phyloP scores from a whole-genome alignment of 768 basidiomycete genomes.

The Mycena vitilis region DNA sequence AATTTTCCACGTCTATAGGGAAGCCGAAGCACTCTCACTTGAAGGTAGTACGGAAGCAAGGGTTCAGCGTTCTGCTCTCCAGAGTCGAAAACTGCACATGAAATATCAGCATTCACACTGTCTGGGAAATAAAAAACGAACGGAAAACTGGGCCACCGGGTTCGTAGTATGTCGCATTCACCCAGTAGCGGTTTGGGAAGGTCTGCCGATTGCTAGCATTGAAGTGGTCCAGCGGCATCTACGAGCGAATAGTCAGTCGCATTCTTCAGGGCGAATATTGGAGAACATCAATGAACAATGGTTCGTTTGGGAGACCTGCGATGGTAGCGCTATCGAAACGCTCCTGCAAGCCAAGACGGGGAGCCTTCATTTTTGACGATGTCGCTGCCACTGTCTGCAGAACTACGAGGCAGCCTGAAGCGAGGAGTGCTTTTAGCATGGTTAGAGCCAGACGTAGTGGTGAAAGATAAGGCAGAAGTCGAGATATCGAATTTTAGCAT shows the following conservation, averaged over 20 bases:
- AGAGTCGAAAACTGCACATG: constrained; percentile 58
- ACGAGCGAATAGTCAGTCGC: not conserved
- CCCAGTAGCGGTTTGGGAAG: constrained; percentile 62
- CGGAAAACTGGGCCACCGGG: constrained; percentile 61
- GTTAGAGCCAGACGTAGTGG: not conserved
- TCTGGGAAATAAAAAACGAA: constrained; percentile 38
- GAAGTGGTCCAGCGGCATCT: constrained; percentile 64
- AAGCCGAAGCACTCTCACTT: constrained; percentile 40
- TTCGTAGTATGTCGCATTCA: constrained; percentile 60
- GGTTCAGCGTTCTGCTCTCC: constrained; percentile 63
- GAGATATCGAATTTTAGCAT: not conserved
- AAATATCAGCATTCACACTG: not conserved
- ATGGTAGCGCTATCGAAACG: constrained; percentile 19
- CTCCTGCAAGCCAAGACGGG: constrained; percentile 29
- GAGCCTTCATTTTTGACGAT: constrained; percentile 15
- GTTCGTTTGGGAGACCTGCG: constrained; percentile 13
- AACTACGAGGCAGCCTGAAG: constrained; percentile 1
- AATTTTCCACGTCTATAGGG: not conserved
- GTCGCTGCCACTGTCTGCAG: constrained; percentile 5
- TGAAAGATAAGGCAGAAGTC: constrained; percentile 22
- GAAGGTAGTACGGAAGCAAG: constrained; percentile 60
- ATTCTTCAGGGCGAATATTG: not conserved
- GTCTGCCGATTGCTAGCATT: constrained; percentile 44
- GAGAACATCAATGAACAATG: constrained; percentile 31
- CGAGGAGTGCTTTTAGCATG: constrained; percentile 6